Evolutionary conservation across 208 protist genomes (phyloP).

Genomic region (Leishmania mexicana): DNA sequence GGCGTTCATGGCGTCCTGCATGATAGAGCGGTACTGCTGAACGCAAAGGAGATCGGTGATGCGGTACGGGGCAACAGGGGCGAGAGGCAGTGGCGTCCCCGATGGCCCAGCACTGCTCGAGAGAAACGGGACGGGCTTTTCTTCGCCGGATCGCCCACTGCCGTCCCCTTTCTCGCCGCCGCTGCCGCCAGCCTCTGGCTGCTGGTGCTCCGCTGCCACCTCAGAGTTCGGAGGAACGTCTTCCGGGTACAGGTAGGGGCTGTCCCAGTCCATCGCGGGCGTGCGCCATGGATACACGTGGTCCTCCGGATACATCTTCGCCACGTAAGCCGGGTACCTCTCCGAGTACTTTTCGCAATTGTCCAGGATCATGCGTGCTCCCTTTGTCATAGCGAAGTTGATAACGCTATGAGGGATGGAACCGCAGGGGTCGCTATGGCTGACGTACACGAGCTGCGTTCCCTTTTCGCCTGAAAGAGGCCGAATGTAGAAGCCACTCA

Average conservation of each 20-base stretch:
- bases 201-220: not conserved
- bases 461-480: constrained; percentile 44
- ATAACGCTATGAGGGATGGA: constrained; percentile 82
- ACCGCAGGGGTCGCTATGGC: constrained; percentile 86
- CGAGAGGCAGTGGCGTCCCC: constrained; percentile 35
- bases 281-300: constrained; percentile 78
- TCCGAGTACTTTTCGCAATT: constrained; percentile 71
- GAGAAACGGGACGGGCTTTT: constrained; percentile 3
- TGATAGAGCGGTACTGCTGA: constrained; percentile 80
- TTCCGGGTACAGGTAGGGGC: constrained; percentile 60
- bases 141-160: not conserved
- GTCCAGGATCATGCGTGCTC: constrained; percentile 58
- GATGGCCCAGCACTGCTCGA: not conserved
- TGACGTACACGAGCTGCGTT: constrained; percentile 77
- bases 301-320: constrained; percentile 57
- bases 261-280: constrained; percentile 83
- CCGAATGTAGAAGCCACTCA: constrained; percentile 84
- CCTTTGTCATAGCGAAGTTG: constrained; percentile 77
- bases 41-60: constrained; percentile 47
- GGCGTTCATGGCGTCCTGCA: constrained; percentile 79
- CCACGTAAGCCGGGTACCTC: constrained; percentile 58
- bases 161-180: not conserved
- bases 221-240: constrained; percentile 34
- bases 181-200: not conserved
- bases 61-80: constrained; percentile 48